A percentile compares a stretch with the other conserved stretches of the same genome.
phyloP scores from a whole-genome alignment of 2,329 filamentous ascomycete genomes.

The Eutypa lata region DNA sequence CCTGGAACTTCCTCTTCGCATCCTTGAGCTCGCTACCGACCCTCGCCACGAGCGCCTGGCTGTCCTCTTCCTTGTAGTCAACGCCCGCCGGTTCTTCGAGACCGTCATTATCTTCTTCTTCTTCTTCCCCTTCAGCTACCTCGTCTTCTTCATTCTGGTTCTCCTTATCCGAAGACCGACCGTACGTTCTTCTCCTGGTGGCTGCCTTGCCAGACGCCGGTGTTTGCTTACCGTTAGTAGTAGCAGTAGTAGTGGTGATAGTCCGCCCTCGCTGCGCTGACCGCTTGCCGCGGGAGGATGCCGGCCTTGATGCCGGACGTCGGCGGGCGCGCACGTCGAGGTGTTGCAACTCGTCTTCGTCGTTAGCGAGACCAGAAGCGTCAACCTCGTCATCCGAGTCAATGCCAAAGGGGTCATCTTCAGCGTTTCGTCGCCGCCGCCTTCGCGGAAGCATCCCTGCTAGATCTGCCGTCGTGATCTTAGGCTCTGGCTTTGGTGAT shows the following conservation, averaged over 20 bases:
- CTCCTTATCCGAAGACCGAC: conserved; percentile 56
- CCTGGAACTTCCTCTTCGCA: conserved; percentile 61
- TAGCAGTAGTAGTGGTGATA: too few relatives aligned
- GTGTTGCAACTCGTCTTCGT: conserved; percentile 57
- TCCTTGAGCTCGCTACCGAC: conserved; percentile 54
- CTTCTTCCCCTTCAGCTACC: too few relatives aligned
- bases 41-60: conserved; percentile 34
- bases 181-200: conserved; percentile 45
- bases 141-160: conserved; percentile 44
- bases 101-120: conserved; percentile 30
- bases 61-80: conserved; percentile 28
- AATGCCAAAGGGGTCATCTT: conserved; percentile 38
- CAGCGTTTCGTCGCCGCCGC: conserved; percentile 39
- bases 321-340: conserved; percentile 36
- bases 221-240: conserved; percentile 16
- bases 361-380: conserved; percentile 43
- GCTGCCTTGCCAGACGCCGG: conserved; percentile 11
- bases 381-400: conserved; percentile 48
- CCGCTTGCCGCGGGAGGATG: conserved; percentile 24
- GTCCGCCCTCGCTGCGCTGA: too few relatives aligned
- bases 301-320: conserved; percentile 29
- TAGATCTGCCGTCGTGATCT: conserved; percentile 53
- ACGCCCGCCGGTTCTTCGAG: conserved; percentile 39
- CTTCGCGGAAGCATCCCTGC: conserved; percentile 53
- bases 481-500: conserved; percentile 34